Base-by-base conservation (phyloP, 2,329 filamentous ascomycete genomes). In the Xylaria sp. region DNA sequence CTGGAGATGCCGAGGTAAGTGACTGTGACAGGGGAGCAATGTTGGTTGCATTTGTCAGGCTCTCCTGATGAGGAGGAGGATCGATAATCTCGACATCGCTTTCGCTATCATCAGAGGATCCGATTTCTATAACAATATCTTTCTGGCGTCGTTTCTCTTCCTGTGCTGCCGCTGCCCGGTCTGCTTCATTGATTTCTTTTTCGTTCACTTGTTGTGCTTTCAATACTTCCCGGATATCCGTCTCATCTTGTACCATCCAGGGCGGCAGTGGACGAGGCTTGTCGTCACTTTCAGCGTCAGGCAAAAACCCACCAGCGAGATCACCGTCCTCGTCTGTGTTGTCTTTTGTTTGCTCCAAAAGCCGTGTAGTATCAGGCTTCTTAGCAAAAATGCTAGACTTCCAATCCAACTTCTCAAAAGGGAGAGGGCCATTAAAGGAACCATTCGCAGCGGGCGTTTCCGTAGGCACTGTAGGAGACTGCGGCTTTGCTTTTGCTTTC, bases 331-430 rank as follows among this genome's bases (percentile, higher is more conserved):
- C 57, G n/a, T 61, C 51, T 37, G 42, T 42, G 39, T 54, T 57
- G 19, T 60, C 39, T 18, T 53, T 52, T 4, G 59, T 54, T 3
- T 70, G 62, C 19, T 58, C 61, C 2, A 49, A 47, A 8, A 62
- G 52, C n/a, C 71, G 70, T 3, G 67, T 61, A 6, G 64, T 62
- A 3, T 67, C 63, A 8, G 71, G 65, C 58, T 77, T 79, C 63
- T 78, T 79, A 4, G 74, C 74, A 61, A 85, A 86, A 1, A 86
- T 77, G 1, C 80, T 82, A 2, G 83, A 87, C 55, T 83, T 86
- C 79, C 83, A 86, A 50, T 89, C 85, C 1, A 96, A 80, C 69
- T 91, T 93, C 67, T 96, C 92, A 69, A 99, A 99, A 0, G 94
- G 94, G 4, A 99, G 74, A 0, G 92, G 91, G 0, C 93, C 93